Conservation (phyloP, 345 rosid species). For the Brassica rapa region DNA sequence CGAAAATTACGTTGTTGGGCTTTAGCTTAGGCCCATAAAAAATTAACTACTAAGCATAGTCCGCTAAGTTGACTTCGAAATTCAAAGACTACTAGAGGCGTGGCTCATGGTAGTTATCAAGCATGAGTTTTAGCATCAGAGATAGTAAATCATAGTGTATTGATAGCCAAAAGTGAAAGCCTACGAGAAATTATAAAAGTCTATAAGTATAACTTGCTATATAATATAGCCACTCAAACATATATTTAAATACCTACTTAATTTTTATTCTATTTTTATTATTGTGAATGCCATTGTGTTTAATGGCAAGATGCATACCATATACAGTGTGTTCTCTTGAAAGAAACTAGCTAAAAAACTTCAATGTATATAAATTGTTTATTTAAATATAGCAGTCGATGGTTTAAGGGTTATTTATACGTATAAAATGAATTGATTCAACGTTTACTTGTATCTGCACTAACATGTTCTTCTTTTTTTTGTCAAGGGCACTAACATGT, state of each 20-base stretch:
- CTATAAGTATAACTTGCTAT: neutral
- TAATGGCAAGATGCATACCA: conserved; percentile 36
- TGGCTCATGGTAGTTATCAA: conserved; percentile 21
- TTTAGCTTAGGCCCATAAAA: conserved; percentile 9
- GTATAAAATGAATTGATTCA: neutral
- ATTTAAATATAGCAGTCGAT: neutral
- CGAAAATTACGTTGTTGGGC: neutral
- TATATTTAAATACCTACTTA: neutral
- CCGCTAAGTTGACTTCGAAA: neutral
- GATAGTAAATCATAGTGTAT: neutral
- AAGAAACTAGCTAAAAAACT: neutral
- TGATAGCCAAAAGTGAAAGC: neutral
- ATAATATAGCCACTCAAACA: neutral
- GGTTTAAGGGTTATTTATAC: neutral
- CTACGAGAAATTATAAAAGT: neutral
- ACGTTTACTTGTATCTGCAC: conserved; percentile 14
- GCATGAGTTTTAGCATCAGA: neutral
- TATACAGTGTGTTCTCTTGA: neutral
- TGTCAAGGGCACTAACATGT: too few species aligned
- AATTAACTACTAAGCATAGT: neutral
- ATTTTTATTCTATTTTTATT: neutral
- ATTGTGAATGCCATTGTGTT: neutral
- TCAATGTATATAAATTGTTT: neutral
- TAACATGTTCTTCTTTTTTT: too few species aligned
- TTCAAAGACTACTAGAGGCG: conserved; percentile 2